Conservation (phyloP, 2,329 filamentous ascomycete species). For the Trichoderma brevicompactum region DNA sequence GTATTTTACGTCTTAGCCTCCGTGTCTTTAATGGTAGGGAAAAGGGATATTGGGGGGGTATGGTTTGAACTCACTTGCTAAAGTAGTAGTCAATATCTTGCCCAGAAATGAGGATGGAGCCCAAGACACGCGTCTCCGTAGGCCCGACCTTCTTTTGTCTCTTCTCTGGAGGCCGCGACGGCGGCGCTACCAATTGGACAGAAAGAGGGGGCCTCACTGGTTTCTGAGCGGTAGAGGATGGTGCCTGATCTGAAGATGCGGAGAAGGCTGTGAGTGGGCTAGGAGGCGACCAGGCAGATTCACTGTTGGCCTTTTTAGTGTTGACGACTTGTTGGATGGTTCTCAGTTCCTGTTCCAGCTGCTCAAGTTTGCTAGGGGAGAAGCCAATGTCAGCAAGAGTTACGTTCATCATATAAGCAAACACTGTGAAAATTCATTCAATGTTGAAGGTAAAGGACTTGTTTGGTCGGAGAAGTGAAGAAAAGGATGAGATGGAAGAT, state of each 20-base stretch:
- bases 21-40: neutral
- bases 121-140: constrained; percentile 50
- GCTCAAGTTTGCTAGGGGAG: constrained; percentile 56
- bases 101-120: constrained; percentile 53
- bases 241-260: constrained; percentile 33
- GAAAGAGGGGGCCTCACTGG: constrained; percentile 25
- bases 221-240: constrained; percentile 27
- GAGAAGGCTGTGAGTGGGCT: constrained; percentile 37
- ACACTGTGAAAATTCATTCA: neutral
- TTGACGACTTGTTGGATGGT: constrained; percentile 58
- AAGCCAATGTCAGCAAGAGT: neutral
- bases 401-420: neutral
- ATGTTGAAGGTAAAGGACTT: no score
- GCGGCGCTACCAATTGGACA: constrained; percentile 38
- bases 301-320: constrained; percentile 28
- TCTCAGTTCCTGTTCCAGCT: constrained; percentile 58
- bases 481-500: no score
- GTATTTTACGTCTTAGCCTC: neutral
- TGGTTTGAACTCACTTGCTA: constrained; percentile 46
- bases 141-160: constrained; percentile 36
- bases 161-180: constrained; percentile 32
- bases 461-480: neutral
- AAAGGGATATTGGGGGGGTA: neutral
- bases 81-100: constrained; percentile 62
- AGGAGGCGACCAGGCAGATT: constrained; percentile 38